Conservation (phyloP, 1,139 yeast genomes). For the Yamadazyma mexicana region DNA sequence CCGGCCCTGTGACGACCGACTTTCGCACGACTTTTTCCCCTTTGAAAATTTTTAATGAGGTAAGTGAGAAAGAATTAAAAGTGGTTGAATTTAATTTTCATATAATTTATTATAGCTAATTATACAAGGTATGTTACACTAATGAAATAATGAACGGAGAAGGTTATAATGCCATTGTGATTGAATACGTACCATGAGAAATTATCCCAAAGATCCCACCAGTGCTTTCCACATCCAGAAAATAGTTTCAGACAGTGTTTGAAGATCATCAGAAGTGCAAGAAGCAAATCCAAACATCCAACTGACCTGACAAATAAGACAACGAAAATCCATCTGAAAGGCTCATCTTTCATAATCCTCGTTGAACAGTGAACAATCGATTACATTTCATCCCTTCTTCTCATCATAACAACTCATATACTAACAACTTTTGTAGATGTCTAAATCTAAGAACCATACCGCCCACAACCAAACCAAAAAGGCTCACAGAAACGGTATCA, state of each 20-base stretch:
- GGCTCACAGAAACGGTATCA: constrained; percentile 99
- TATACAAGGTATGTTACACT: constrained; percentile 13
- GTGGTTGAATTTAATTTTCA: constrained; percentile 10
- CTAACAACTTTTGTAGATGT: constrained; percentile 50
- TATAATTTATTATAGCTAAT: constrained; percentile 8
- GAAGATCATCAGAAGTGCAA: too few relatives aligned
- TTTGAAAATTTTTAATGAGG: constrained; percentile 10
- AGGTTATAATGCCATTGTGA: not conserved
- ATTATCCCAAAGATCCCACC: not conserved
- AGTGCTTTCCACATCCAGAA: too few relatives aligned
- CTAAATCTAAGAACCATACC: constrained; percentile 99
- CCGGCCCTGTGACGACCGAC: constrained; percentile 11
- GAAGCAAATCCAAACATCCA: too few relatives aligned
- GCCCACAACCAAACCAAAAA: constrained; percentile 99
- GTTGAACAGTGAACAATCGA: too few relatives aligned
- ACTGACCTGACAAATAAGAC: too few relatives aligned
- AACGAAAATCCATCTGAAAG: too few relatives aligned
- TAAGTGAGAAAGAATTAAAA: constrained; percentile 1
- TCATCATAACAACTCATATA: constrained; percentile 6
- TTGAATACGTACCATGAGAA: not conserved
- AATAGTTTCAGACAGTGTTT: too few relatives aligned
- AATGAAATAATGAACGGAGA: not conserved
- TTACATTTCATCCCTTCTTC: too few relatives aligned
- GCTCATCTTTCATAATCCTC: too few relatives aligned
- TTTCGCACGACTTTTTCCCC: constrained; percentile 2